phyloP scores from a whole-genome alignment of 331 rosid species.

The Saraca asoca region DNA sequence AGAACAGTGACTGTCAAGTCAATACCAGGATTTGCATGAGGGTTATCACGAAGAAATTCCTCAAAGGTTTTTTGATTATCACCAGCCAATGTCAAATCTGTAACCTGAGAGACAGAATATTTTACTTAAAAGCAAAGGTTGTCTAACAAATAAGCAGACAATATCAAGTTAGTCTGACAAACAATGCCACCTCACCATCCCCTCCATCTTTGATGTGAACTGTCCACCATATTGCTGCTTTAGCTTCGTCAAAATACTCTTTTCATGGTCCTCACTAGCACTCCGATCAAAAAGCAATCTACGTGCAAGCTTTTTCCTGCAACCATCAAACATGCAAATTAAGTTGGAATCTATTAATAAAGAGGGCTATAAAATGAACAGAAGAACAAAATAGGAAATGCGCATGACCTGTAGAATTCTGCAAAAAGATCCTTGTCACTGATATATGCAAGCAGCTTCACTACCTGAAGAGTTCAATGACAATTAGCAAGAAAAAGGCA shows the following conservation, averaged over 20 bases:
- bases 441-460: conserved; percentile 80
- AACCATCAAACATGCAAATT: conserved; percentile 10
- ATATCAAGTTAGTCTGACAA: conserved; percentile 1
- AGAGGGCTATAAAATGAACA: conserved; percentile 3
- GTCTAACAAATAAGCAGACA: neutral
- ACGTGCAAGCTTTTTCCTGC: conserved; percentile 87
- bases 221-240: conserved; percentile 89
- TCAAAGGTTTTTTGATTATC: conserved; percentile 71
- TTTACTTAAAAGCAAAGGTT: neutral
- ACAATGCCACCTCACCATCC: conserved; percentile 64
- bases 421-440: conserved; percentile 89
- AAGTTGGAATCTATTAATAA: conserved; percentile 10
- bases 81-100: conserved; percentile 71
- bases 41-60: conserved; percentile 52
- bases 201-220: conserved; percentile 95
- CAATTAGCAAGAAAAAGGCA: neutral
- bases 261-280: conserved; percentile 79
- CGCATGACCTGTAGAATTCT: conserved; percentile 70
- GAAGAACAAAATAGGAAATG: neutral
- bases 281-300: conserved; percentile 82
- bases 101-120: conserved; percentile 53
- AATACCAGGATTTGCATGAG: conserved; percentile 62
- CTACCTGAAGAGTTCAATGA: conserved; percentile 55
- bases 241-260: conserved; percentile 61
- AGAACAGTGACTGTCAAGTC: conserved; percentile 80